A percentile compares a stretch with the other conserved stretches of the same genome.
Evolutionary conservation across 2,329 filamentous ascomycete genomes (phyloP).

Genomic region (Cyphellophora europaea): DNA sequence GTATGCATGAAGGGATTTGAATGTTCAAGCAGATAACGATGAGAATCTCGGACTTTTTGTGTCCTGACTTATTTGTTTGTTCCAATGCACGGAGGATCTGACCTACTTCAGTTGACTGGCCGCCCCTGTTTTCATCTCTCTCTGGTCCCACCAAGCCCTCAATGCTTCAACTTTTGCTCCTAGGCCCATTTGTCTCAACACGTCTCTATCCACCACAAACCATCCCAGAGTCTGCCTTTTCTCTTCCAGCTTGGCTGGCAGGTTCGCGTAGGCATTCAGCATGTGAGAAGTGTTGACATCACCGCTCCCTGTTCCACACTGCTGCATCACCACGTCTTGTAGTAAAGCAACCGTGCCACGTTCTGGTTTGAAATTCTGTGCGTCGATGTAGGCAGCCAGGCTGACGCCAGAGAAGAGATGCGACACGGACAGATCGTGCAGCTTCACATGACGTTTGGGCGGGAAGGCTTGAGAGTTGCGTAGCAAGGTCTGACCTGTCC

Average conservation of each 20-base stretch:
- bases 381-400: slow-evolving; percentile 22
- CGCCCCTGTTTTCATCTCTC: too few species aligned
- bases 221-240: neutral
- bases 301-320: slow-evolving; percentile 6
- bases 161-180: neutral
- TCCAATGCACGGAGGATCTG: too few species aligned
- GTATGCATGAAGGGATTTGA: too few species aligned
- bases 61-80: too few species aligned
- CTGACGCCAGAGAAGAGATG: slow-evolving; percentile 15
- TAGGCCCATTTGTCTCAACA: neutral
- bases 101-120: too few species aligned
- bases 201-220: neutral
- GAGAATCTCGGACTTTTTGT: too few species aligned
- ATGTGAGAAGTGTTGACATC: neutral
- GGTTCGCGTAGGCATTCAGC: slow-evolving; percentile 1
- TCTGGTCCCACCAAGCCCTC: neutral
- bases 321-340: slow-evolving; percentile 21
- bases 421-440: slow-evolving; percentile 20
- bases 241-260: neutral
- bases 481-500: slow-evolving; percentile 18
- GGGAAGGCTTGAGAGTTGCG: slow-evolving; percentile 18
- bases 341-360: slow-evolving; percentile 22
- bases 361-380: slow-evolving; percentile 18
- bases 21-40: too few species aligned
- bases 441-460: slow-evolving; percentile 22